These are phyloP conservation scores for Henningerozyma blattae DNA, from an alignment of 805 yeast species.

Conservation along the genomic window DNA sequence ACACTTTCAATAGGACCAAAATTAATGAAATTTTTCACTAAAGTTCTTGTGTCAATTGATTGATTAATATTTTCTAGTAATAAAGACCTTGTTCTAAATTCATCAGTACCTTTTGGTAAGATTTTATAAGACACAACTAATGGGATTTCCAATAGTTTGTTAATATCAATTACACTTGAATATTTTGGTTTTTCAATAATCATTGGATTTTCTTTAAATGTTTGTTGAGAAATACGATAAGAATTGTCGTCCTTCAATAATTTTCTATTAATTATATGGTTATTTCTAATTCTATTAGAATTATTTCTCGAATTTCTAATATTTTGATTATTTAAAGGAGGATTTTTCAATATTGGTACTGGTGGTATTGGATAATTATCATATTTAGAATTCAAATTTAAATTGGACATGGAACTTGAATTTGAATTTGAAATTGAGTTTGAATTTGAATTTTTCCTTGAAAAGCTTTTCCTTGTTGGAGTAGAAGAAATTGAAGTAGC, in stretches of 20 bases:
- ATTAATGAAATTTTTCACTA: conserved; percentile 32
- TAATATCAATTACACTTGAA: not conserved
- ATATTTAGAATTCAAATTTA: not conserved
- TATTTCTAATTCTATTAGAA: not conserved
- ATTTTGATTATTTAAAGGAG: not conserved
- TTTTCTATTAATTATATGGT: not conserved
- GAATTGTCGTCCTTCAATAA: not conserved
- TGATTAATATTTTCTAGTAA: conserved; percentile 17
- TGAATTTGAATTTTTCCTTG: not conserved
- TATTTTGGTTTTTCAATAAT: not conserved
- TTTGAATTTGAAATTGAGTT: not conserved
- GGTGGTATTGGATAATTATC: not conserved
- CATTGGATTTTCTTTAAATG: not conserved
- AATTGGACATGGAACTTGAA: conserved; percentile 1
- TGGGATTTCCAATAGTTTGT: conserved; percentile 8
- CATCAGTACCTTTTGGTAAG: conserved; percentile 21
- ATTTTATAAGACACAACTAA: conserved; percentile 14
- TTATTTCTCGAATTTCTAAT: not conserved
- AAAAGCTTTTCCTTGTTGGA: not conserved
- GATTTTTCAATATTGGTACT: not conserved
- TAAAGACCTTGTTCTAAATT: conserved; percentile 22
- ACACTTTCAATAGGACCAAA: conserved; percentile 55
- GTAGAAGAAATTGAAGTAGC: not conserved
- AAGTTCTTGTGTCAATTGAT: conserved; percentile 12
- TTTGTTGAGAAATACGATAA: not conserved